Percentiles rank a stretch among this genome's conserved stretches.
phyloP scores from a whole-genome alignment of 768 basidiomycete species.

The Leccinellum luteum region DNA sequence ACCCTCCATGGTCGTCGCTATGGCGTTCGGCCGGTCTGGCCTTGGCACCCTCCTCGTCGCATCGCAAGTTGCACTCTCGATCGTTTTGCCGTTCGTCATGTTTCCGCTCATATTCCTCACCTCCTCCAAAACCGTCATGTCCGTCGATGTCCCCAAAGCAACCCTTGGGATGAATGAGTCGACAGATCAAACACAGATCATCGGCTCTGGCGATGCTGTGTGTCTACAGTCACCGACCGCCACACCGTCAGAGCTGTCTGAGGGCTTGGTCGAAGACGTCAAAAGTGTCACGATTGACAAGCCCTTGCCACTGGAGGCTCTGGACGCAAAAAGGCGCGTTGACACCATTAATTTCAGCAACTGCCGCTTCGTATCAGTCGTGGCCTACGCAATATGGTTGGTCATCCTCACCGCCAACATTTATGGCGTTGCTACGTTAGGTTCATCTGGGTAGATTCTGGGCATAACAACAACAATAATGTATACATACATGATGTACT shows the following conservation, averaged over 20 bases:
- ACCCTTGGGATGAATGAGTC: neutral
- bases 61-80: conserved; percentile 45
- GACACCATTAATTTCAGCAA: conserved; percentile 42
- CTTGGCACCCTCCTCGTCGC: conserved; percentile 47
- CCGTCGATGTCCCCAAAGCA: conserved; percentile 7
- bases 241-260: neutral
- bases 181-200: neutral
- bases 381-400: conserved; percentile 47
- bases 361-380: conserved; percentile 32
- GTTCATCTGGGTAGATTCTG: conserved; percentile 7
- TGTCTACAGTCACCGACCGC: neutral
- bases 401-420: conserved; percentile 49
- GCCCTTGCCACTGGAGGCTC: neutral
- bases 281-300: neutral
- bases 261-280: neutral
- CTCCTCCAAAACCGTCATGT: conserved; percentile 34
- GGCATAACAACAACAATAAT: neutral
- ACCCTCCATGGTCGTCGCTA: conserved; percentile 42
- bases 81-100: conserved; percentile 47
- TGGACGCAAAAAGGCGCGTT: neutral
- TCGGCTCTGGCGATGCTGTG: conserved; percentile 15
- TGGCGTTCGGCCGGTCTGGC: conserved; percentile 41
- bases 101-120: conserved; percentile 41
- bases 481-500: neutral
- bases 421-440: conserved; percentile 51